Base-by-base conservation (phyloP, 805 yeast species). In the Nakazawaea molendinolei region DNA sequence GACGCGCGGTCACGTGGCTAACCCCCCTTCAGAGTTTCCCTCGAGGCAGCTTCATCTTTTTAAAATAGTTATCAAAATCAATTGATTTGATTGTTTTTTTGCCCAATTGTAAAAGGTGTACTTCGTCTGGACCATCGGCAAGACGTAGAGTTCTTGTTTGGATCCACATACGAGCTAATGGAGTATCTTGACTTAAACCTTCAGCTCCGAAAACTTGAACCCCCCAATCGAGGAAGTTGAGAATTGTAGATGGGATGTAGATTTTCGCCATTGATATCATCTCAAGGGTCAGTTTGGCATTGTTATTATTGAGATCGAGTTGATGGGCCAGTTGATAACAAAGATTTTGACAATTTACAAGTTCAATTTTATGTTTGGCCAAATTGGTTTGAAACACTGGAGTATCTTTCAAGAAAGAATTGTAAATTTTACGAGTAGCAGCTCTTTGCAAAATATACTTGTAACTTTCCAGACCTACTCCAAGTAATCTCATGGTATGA, bases 61-160 rank as follows among this genome's bases (percentile, higher is more conserved):
- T 21, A 38, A 53, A 53, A 17, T 53, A 62, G 19, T 56, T 53
- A 40, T 67, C 67, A 31, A 60, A 62, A n/a, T 48, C 44, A 33
- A 62, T 63, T 27, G 50, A 50, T 46, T 67, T 68, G 9, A 62
- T 55, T 39, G 68, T 71, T 29, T 59, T 52, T 40, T 73, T 64
- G 5, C 74, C 81, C 44, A 77, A 58, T 55, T 76, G 82, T 41
- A 58, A 57, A 50, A 73, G 56, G 50, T 77, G 81, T 3, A 78
- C 79, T 52, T 76, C 83, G 58, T 76, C 83, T 3, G 84, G 84
- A 9, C 83, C 83, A 51, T 78, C 84, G 12, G 83, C 82, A 38
- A 76, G 71, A 43, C 83, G 58, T 38, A 76, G 63, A 29, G 77
- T 73, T 51, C 84, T 63, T 31, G 68, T 59, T 38, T 55, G 53